Percentiles rank a stretch among this genome's conserved stretches.
phyloP scores from a whole-genome alignment of 108 stramenopile genomes.

The Discostella stelligeroides region DNA sequence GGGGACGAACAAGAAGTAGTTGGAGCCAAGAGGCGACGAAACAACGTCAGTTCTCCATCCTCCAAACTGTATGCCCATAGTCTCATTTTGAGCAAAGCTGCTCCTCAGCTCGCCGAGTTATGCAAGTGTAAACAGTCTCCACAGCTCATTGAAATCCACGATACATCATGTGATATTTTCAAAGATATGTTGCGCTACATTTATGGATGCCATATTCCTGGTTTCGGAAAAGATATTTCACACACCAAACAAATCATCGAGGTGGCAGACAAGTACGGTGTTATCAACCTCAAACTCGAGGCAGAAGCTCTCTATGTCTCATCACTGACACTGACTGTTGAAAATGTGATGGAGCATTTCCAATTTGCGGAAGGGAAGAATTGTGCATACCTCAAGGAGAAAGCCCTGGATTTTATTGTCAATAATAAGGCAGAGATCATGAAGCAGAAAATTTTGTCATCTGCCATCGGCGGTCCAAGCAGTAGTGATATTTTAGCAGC shows the following conservation, averaged over 20 bases:
- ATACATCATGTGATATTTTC: background rate
- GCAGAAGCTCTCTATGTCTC: slow-evolving; percentile 12
- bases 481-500: background rate
- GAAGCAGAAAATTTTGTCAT: background rate
- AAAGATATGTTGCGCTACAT: background rate
- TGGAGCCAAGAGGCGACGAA: too few species aligned
- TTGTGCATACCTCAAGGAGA: slow-evolving; percentile 10
- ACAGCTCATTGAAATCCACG: background rate
- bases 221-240: background rate
- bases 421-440: background rate
- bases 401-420: slow-evolving; percentile 4
- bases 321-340: background rate
- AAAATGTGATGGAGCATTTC: slow-evolving; percentile 16
- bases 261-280: slow-evolving; percentile 6
- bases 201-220: background rate
- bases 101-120: slow-evolving; percentile 3
- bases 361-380: slow-evolving; percentile 18
- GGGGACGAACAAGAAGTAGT: background rate
- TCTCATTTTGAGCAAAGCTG: slow-evolving; percentile 8
- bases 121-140: background rate
- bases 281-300: slow-evolving; percentile 19
- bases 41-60: too few species aligned
- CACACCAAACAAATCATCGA: slow-evolving; percentile 7
- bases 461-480: background rate
- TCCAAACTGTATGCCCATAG: slow-evolving; percentile 7